phyloP scores from a whole-genome alignment of 208 protist genomes.

The Leishmania gerbilli region DNA sequence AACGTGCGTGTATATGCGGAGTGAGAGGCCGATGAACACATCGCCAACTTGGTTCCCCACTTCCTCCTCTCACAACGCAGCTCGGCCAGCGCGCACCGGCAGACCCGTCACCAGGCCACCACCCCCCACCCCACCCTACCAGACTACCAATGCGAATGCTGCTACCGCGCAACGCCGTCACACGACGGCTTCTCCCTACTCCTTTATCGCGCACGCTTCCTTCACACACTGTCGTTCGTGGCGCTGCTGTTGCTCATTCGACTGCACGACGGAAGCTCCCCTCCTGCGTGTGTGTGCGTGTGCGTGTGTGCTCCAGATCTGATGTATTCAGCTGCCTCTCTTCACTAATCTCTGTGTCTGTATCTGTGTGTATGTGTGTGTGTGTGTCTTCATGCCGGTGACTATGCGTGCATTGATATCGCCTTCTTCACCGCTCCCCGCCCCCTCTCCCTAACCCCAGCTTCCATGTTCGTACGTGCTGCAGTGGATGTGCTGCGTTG shows the following conservation, averaged over 20 bases:
- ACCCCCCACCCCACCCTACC: too few species aligned
- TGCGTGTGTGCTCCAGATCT: not conserved
- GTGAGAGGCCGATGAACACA: not conserved
- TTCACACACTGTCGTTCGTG: not conserved
- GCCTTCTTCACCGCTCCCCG: not conserved
- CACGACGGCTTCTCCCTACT: not conserved
- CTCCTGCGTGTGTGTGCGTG: not conserved
- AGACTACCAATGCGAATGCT: not conserved
- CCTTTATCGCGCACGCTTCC: not conserved
- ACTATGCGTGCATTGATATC: not conserved
- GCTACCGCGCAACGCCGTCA: not conserved
- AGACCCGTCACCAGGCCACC: not conserved
- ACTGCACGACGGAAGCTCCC: not conserved
- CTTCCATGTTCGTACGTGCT: not conserved
- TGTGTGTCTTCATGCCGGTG: not conserved
- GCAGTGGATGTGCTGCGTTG: not conserved
- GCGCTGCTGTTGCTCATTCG: not conserved
- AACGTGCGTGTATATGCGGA: not conserved
- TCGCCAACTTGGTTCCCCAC: not conserved
- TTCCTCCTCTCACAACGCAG: not conserved
- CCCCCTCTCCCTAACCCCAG: not conserved
- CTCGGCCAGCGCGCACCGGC: not conserved
- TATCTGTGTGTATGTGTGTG: not conserved
- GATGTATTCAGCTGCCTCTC: slow-evolving; percentile 1
- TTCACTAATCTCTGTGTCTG: too few species aligned